Percentiles rank a stretch among this genome's conserved stretches.
These are phyloP conservation scores for Pythium volutum DNA, from an alignment of 352 stramenopile species.

Conservation along the genomic window DNA sequence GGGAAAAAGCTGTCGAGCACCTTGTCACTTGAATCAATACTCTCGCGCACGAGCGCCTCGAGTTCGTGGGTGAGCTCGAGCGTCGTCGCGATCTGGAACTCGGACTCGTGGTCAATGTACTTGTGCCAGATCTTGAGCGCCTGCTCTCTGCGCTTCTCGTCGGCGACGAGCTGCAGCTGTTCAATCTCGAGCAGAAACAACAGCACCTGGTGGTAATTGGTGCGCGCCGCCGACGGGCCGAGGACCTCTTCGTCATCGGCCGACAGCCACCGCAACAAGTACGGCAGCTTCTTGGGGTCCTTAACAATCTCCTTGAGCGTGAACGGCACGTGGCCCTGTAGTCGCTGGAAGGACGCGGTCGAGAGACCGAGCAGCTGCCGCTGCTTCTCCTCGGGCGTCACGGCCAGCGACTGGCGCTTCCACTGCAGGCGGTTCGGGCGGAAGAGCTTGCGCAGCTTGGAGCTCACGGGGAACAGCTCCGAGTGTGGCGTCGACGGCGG, in stretches of 20 bases:
- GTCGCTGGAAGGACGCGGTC: conserved; percentile 56
- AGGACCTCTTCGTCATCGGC: conserved; percentile 35
- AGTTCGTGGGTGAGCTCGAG: conserved; percentile 77
- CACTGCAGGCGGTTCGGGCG: conserved; percentile 60
- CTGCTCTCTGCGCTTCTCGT: conserved; percentile 65
- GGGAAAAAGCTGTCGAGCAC: conserved; percentile 78
- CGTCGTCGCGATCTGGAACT: conserved; percentile 82
- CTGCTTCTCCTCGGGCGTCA: conserved; percentile 35
- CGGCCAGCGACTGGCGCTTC: conserved; percentile 27
- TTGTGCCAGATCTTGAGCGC: conserved; percentile 84
- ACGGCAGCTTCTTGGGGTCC: conserved; percentile 83
- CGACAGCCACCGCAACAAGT: conserved; percentile 74
- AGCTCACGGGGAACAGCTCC: conserved; percentile 65
- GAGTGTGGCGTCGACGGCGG: conserved; percentile 14
- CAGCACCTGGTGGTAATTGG: conserved; percentile 80
- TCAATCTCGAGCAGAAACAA: conserved; percentile 84
- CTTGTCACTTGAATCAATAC: conserved; percentile 44
- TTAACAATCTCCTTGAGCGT: conserved; percentile 85
- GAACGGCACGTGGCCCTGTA: conserved; percentile 79
- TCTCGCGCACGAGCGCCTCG: conserved; percentile 71
- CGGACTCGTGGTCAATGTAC: conserved; percentile 76
- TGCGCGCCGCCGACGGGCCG: conserved; percentile 18
- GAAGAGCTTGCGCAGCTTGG: conserved; percentile 74
- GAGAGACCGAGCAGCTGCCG: conserved; percentile 48
- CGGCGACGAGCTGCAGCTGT: conserved; percentile 67